Evolutionary conservation across 192 early-diverging fungal species (phyloP).

Genomic region (Podila epicladia): DNA sequence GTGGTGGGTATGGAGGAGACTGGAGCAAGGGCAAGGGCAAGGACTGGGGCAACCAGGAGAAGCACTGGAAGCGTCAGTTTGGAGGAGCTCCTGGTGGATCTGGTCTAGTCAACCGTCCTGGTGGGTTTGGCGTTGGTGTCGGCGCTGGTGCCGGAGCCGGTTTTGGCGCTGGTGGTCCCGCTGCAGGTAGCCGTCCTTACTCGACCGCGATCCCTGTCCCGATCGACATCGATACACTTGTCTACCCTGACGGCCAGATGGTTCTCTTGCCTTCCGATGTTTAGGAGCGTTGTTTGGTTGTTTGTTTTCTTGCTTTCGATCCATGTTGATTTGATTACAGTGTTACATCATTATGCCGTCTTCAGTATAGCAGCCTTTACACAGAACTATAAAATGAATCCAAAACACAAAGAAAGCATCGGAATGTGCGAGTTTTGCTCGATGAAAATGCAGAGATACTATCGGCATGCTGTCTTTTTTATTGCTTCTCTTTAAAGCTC

Average conservation of each 20-base stretch:
- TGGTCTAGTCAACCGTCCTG: too few species aligned
- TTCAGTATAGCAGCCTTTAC: too few species aligned
- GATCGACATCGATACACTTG: constrained; percentile 8
- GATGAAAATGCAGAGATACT: background rate
- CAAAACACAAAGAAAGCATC: background rate
- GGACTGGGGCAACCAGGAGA: background rate
- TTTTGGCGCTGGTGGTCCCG: too few species aligned
- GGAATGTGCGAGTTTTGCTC: background rate
- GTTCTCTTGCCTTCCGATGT: background rate
- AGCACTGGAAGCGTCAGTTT: constrained; percentile 4
- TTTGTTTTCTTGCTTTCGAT: background rate
- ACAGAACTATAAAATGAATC: too few species aligned
- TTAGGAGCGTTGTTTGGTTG: background rate
- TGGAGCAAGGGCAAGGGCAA: background rate
- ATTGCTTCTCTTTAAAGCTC: constrained; percentile 47
- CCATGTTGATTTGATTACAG: too few species aligned
- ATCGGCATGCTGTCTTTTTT: background rate
- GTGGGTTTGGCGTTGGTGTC: too few species aligned
- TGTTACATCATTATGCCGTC: too few species aligned
- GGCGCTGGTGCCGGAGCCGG: too few species aligned
- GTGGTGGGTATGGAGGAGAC: background rate
- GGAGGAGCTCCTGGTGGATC: background rate
- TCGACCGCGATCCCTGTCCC: constrained; percentile 8
- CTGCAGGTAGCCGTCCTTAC: background rate
- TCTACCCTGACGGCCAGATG: constrained; percentile 20